Evolutionary conservation across 2,329 filamentous ascomycete genomes (phyloP), one percentile per base, ranked within the genome.

Genomic region (Aureobasidium sp.): DNA sequence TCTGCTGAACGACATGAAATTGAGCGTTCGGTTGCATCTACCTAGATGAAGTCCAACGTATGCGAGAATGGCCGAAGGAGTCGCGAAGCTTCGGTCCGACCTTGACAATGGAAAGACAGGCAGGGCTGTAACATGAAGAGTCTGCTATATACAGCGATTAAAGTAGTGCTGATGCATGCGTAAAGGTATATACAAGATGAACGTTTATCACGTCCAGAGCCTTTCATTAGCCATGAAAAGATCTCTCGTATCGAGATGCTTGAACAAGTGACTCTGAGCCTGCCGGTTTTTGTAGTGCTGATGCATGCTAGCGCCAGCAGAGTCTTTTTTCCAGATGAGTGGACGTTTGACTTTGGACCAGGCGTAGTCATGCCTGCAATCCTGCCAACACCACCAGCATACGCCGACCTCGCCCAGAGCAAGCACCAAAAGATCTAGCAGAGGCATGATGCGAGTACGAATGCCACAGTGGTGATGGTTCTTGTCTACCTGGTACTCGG

Each of bases 401-500:
- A 81, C 73, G 5, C 77, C 77, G 29, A 77, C 67, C 55, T 77
- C 73, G 50, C 69, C 72, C 5, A 79, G 63, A 27, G 71, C 71
- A 30, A 73, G 72, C 62, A 84, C 79, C 34, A 91, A 74, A 59
- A 85, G 82, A 60, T 88, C 85, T 16, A 91, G 72, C 3, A 89
- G 79, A 8, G 87, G 86, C 42, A 88, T 75, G 3, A 91, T 72
- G 21, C 85, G 79, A 3, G 83, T 84, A 48, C 87, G 78, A 41
- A 90, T 77, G 1, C 89, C 89, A 69, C 89, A 92, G 71, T 91
- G 88, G 1, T 80, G 79, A 71, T 92, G 89, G 69, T 90, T 79
- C 65, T 81, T 82, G 72, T 92, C 87, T 63, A 91, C 81, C 71
- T 91, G 89, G 69, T 91, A 91, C 61, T 79, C 81, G 1, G 88